A percentile compares a stretch with the other conserved stretches of the same genome.
phyloP scores from a whole-genome alignment of 768 basidiomycete genomes.

The Psilocybe sp. region DNA sequence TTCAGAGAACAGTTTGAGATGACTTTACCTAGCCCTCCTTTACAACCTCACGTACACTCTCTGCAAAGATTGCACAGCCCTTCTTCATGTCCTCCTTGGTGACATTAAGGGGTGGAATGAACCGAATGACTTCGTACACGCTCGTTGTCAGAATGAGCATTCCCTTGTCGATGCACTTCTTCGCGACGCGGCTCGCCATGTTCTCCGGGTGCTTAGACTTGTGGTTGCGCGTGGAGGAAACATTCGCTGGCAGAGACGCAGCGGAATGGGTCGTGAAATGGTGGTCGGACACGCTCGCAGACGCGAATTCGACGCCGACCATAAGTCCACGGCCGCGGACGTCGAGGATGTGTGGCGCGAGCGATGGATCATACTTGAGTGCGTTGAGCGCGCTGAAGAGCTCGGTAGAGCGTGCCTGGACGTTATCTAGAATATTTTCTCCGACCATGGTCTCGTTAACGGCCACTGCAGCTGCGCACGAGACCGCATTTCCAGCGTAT shows the following conservation, averaged over 20 bases:
- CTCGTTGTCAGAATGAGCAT: conserved; percentile 88
- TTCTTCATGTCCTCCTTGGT: conserved; percentile 69
- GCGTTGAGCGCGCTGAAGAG: conserved; percentile 59
- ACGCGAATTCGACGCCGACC: conserved; percentile 79
- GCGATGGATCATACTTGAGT: conserved; percentile 50
- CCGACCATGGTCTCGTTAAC: conserved; percentile 74
- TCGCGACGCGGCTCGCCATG: conserved; percentile 68
- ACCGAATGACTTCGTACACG: conserved; percentile 82
- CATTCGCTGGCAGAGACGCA: conserved; percentile 2
- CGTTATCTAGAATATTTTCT: conserved; percentile 83
- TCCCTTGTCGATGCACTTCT: conserved; percentile 82
- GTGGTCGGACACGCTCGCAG: conserved; percentile 49
- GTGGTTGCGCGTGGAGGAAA: not conserved
- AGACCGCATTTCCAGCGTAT: conserved; percentile 89
- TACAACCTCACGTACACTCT: conserved; percentile 71
- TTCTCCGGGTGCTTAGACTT: conserved; percentile 30
- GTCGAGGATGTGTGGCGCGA: conserved; percentile 69
- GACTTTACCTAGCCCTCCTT: conserved; percentile 33
- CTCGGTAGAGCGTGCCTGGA: conserved; percentile 69
- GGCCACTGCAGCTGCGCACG: conserved; percentile 88
- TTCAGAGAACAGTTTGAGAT: no score
- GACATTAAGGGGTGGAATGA: conserved; percentile 91
- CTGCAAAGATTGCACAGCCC: conserved; percentile 61
- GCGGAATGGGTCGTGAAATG: conserved; percentile 21
- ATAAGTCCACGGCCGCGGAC: conserved; percentile 89